phyloP scores from a whole-genome alignment of 352 stramenopile species.

The Blastocystis sp. region DNA sequence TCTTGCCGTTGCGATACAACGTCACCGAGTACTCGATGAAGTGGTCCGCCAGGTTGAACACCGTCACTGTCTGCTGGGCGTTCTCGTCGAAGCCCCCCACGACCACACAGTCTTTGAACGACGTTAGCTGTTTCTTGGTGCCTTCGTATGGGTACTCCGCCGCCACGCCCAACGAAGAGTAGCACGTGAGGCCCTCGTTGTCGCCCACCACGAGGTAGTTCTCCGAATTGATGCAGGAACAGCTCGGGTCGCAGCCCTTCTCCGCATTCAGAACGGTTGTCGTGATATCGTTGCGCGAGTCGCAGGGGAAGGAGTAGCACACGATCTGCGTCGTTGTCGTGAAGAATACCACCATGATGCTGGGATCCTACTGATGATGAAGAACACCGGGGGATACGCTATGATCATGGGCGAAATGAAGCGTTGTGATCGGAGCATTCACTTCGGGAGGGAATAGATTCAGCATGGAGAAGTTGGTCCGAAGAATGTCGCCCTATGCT shows the following conservation, averaged over 20 bases:
- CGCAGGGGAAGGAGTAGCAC: constrained; percentile 6
- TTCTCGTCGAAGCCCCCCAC: constrained; percentile 66
- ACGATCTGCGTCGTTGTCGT: constrained; percentile 8
- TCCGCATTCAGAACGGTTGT: background rate
- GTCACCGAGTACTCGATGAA: constrained; percentile 41
- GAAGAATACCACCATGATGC: constrained; percentile 13
- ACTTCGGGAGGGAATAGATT: constrained; percentile 29
- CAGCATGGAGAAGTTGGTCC: constrained; percentile 24
- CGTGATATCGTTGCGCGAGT: background rate
- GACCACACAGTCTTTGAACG: constrained; percentile 37
- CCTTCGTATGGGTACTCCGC: background rate
- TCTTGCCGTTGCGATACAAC: constrained; percentile 66
- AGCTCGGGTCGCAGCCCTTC: constrained; percentile 33
- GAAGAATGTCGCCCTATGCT: constrained; percentile 14
- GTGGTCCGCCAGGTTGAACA: constrained; percentile 47
- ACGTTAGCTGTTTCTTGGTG: constrained; percentile 56
- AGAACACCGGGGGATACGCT: background rate
- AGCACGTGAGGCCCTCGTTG: background rate
- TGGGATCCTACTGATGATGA: background rate
- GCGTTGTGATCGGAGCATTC: constrained; percentile 13
- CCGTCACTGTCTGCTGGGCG: constrained; percentile 43
- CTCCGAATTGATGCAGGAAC: constrained; percentile 3
- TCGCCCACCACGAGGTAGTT: constrained; percentile 4
- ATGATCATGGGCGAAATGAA: background rate
- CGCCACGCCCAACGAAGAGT: background rate